Evolutionary conservation across 805 yeast species (phyloP).

Genomic region (Candida dajiaensis): DNA sequence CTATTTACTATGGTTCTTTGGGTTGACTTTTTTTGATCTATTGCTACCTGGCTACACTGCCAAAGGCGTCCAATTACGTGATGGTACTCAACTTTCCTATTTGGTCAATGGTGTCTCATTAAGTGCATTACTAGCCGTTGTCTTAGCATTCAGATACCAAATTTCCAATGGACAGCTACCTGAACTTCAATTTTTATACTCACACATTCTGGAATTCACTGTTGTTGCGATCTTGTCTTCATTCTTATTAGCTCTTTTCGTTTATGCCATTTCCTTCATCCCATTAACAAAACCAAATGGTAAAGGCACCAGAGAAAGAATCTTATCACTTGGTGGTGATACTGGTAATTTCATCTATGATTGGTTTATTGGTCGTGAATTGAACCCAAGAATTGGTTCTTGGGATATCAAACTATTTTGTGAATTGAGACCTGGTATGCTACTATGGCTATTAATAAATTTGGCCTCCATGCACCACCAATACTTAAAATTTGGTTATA

Average conservation of each 20-base stretch:
- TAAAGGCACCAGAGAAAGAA: slow-evolving; percentile 51
- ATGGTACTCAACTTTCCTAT: slow-evolving; percentile 64
- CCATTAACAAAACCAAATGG: slow-evolving; percentile 50
- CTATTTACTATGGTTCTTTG: slow-evolving; percentile 69
- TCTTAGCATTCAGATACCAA: slow-evolving; percentile 47
- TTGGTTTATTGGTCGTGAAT: slow-evolving; percentile 96
- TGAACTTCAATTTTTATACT: slow-evolving; percentile 72
- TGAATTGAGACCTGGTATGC: slow-evolving; percentile 91
- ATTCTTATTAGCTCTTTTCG: slow-evolving; percentile 51
- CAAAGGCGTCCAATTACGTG: slow-evolving; percentile 68
- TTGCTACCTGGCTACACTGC: slow-evolving; percentile 58
- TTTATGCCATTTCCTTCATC: slow-evolving; percentile 63
- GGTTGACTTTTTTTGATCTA: slow-evolving; percentile 56
- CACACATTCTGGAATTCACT: slow-evolving; percentile 60
- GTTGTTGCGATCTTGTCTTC: slow-evolving; percentile 61
- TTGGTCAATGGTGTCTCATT: slow-evolving; percentile 76
- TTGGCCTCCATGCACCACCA: slow-evolving; percentile 79
- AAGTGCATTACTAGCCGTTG: slow-evolving; percentile 32
- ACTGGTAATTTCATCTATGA: slow-evolving; percentile 71
- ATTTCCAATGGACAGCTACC: slow-evolving; percentile 55
- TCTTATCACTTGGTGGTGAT: slow-evolving; percentile 85
- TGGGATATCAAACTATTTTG: slow-evolving; percentile 90
- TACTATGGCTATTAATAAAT: slow-evolving; percentile 78
- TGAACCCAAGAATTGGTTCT: slow-evolving; percentile 82
- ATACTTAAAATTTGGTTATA: slow-evolving; percentile 49